Evolutionary conservation across 2,329 filamentous ascomycete species (phyloP).

Genomic region (Helotiales sp.): DNA sequence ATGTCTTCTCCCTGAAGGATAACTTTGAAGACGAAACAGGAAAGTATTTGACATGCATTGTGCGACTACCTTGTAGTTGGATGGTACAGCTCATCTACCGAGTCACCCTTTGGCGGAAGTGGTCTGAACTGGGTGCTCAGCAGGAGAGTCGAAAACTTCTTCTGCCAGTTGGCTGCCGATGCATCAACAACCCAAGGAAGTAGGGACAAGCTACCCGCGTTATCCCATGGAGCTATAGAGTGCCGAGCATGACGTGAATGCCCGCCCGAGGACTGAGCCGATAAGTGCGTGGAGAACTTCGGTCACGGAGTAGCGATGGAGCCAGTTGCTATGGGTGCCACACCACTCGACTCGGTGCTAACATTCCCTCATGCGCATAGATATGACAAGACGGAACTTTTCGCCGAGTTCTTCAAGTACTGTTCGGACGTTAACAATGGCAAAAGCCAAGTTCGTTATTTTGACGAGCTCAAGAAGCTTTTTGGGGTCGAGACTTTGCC

Average conservation of each 20-base stretch:
- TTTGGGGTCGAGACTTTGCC: not conserved
- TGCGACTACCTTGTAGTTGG: slow-evolving; percentile 17
- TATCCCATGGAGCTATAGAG: slow-evolving; percentile 8
- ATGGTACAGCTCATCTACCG: slow-evolving; percentile 5
- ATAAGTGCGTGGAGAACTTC: slow-evolving; percentile 6
- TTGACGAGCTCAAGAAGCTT: not conserved
- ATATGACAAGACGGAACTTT: not conserved
- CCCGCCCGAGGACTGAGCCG: not conserved
- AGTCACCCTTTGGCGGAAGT: slow-evolving; percentile 3
- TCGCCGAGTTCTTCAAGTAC: not conserved
- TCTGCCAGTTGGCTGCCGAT: slow-evolving; percentile 4
- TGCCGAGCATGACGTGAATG: slow-evolving; percentile 3
- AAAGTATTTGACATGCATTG: not conserved
- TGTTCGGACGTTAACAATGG: not conserved
- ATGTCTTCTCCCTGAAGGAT: slow-evolving; percentile 20
- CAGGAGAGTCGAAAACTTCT: slow-evolving; percentile 1
- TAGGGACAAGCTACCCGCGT: not conserved
- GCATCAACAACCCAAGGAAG: not conserved
- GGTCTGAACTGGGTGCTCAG: not conserved
- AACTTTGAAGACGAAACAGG: slow-evolving; percentile 8
- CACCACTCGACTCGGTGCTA: slow-evolving; percentile 11
- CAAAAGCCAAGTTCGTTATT: not conserved
- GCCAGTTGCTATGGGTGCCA: slow-evolving; percentile 9
- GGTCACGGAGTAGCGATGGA: slow-evolving; percentile 6
- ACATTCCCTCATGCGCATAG: slow-evolving; percentile 14